Evolutionary conservation across 805 yeast genomes (phyloP).

Genomic region (Metschnikowia sp.): DNA sequence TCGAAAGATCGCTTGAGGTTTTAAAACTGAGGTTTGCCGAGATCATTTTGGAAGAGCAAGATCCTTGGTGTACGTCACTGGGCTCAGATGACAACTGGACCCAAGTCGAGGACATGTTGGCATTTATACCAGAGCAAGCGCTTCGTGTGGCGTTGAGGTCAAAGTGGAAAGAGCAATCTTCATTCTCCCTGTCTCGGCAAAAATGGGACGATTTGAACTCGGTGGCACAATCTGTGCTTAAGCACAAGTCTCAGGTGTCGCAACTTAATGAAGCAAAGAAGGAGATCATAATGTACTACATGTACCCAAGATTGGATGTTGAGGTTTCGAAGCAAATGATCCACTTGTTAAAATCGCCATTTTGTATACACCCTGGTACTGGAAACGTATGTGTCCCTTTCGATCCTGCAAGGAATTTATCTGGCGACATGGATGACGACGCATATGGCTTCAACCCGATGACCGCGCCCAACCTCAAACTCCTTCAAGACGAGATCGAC

Average conservation of each 20-base stretch:
- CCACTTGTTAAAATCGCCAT: conserved; percentile 93
- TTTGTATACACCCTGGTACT: conserved; percentile 94
- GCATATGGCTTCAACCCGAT: conserved; percentile 68
- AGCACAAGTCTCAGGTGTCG: conserved; percentile 42
- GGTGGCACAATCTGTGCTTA: conserved; percentile 47
- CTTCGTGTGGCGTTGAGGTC: conserved; percentile 50
- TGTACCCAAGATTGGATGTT: conserved; percentile 90
- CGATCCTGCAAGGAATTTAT: conserved; percentile 43
- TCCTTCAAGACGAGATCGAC: conserved; percentile 63
- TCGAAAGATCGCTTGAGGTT: conserved; percentile 69
- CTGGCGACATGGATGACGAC: conserved; percentile 33
- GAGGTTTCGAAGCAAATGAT: conserved; percentile 87
- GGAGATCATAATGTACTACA: conserved; percentile 72
- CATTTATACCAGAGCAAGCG: conserved; percentile 60
- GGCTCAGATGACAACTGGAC: conserved; percentile 42
- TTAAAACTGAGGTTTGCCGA: conserved; percentile 61
- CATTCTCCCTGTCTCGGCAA: conserved; percentile 44
- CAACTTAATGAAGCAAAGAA: conserved; percentile 67
- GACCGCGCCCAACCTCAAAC: conserved; percentile 70
- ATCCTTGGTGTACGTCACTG: conserved; percentile 62
- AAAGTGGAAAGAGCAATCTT: conserved; percentile 49
- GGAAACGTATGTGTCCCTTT: conserved; percentile 94
- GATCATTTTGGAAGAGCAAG: conserved; percentile 73
- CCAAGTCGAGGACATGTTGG: conserved; percentile 50
- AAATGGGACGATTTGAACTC: conserved; percentile 80